Base-by-base conservation (phyloP, 2,329 filamentous ascomycete genomes). In the Botrytis galanthina region DNA sequence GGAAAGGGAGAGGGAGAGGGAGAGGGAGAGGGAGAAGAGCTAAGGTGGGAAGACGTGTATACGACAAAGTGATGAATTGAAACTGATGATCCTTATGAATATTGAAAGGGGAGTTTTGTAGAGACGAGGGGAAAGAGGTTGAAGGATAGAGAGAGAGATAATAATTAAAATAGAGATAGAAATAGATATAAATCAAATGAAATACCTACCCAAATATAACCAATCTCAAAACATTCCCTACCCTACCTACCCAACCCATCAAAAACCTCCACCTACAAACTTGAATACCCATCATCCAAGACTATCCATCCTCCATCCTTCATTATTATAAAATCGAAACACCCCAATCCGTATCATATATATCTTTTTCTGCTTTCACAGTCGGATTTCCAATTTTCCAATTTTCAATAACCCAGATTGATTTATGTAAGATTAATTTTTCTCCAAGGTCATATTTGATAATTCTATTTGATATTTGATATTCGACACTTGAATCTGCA, bases 171-270 rank as follows among this genome's bases (percentile, higher is more conserved):
- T 1, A 48, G 46, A 12, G 22, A 51, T 12, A 0, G 10, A 26
- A 5, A n/a, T 4, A 6, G 1, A 51, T 4, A 6, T 0, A 51
- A 14, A 26, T 14, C 22, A 51, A 48, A 48, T 26, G 3, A 2
- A 0, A 48, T n/a, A n/a, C n/a, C n/a, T n/a, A n/a, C n/a, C n/a
- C 4, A 48, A 26, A 12, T 48, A 26, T 4, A 48, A 26, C 10
- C 0, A 42, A 42, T 0, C 39, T 7, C 1, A 2, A n/a, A 51
- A 6, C 2, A 14, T 14, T n/a, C 10, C 2, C 20, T 4, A 3
- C 20, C 20, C 8, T n/a, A n/a, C n/a, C n/a, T n/a, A n/a, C n/a
- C n/a, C 4, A 48, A 26, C 20, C 20, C 8, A 22, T 46, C 18
- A 8, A 20, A 22, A 46, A 3, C 1, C 44, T 4, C 7, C 1